Evolutionary conservation across 768 basidiomycete genomes (phyloP), one percentile per base, ranked within the genome.

Genomic region (Kwoniella pini): DNA sequence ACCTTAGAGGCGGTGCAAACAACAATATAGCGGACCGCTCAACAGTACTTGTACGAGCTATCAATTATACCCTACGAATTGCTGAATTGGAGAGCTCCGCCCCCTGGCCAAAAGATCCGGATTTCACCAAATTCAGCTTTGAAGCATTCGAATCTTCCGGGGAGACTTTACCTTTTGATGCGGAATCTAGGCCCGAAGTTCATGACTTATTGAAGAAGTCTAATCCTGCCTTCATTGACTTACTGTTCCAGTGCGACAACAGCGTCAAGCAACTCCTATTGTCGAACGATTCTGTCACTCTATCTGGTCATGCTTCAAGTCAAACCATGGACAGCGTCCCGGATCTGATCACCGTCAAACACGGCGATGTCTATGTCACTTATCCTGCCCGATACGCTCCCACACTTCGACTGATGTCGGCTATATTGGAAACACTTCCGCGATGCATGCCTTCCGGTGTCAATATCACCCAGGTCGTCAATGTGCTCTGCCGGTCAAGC

Each of bases 341-440:
- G 17, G 87, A 84, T 67, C 83, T 82, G 50, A 77, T 87, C 49
- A 82, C 89, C 19, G 84, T 88, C 33, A 84, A 86, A 24, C 90
- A 91, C 72, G 75, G 71, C 17, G 70, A 76, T 57, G 54, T 73
- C 12, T 56, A 65, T 36, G 75, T 65, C 79, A 86, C 86, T 4
- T 95, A 92, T 75, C 85, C 89, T 13, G 81, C 80, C 21, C 80
- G 82, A 53, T 81, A 84, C 10, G 77, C 80, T 17, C 82, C 89
- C 0, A 85, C 87, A 57, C 85, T 96, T 68, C 83, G 81, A 52
- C 81, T 93, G 31, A 82, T 94, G 3, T 85, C 87, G 66, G 84
- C 87, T 0, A 86, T 88, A 70, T 88, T 92, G 76, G 87, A 88
- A 61, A 84, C 89, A 4, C 88, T 91, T 86, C 93, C 93, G 0